Conservation (phyloP, 768 basidiomycete genomes). For the Dioszegia hungarica region DNA sequence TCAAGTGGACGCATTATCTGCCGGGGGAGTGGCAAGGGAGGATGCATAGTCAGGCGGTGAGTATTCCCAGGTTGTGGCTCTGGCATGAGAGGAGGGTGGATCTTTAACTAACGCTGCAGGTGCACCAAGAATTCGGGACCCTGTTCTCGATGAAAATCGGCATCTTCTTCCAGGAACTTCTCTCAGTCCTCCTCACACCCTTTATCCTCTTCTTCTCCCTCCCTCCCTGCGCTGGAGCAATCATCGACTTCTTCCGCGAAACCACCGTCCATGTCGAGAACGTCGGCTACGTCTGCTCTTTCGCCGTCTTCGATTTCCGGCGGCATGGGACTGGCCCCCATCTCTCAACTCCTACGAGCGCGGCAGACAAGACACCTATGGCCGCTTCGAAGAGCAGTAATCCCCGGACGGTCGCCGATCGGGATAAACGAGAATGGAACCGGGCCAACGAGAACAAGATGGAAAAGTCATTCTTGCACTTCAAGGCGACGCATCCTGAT, state of each 20-base stretch:
- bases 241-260: slow-evolving; percentile 97
- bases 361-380: not conserved
- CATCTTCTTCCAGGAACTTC: slow-evolving; percentile 79
- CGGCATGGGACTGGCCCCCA: slow-evolving; percentile 81
- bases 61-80: too few relatives aligned
- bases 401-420: not conserved
- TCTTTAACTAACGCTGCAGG: slow-evolving; percentile 54
- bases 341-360: slow-evolving; percentile 29
- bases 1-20: slow-evolving; percentile 92
- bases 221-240: slow-evolving; percentile 78
- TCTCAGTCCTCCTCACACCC: slow-evolving; percentile 88
- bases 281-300: slow-evolving; percentile 92
- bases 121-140: slow-evolving; percentile 84
- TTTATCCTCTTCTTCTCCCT: slow-evolving; percentile 91
- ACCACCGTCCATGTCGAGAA: slow-evolving; percentile 96
- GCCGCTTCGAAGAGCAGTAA: not conserved
- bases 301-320: slow-evolving; percentile 97
- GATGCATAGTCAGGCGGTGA: slow-evolving; percentile 80
- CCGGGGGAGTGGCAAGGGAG: slow-evolving; percentile 85
- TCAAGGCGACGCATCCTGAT: slow-evolving; percentile 73
- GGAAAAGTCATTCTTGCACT: slow-evolving; percentile 65
- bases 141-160: slow-evolving; percentile 89
- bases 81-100: too few relatives aligned
- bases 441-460: slow-evolving; percentile 61
- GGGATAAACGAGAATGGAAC: not conserved